Percentiles rank a stretch among this genome's conserved stretches.
phyloP scores from a whole-genome alignment of 352 stramenopile genomes.

The Thalassiosira livingstoniorum region DNA sequence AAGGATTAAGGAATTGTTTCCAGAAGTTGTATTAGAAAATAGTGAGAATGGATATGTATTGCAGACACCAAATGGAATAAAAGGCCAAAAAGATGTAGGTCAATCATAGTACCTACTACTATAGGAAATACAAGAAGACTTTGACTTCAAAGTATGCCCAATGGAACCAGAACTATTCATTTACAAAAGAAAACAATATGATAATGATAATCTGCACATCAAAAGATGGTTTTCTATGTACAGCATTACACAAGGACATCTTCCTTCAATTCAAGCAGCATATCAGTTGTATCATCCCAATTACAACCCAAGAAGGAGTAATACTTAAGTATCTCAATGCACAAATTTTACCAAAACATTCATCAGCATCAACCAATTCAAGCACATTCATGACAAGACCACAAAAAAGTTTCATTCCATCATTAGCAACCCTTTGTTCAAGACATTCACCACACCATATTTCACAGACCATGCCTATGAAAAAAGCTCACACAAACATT shows the following conservation, averaged over 20 bases:
- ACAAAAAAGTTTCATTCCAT: slow-evolving; percentile 17
- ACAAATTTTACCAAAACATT: slow-evolving; percentile 17
- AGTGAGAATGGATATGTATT: slow-evolving; percentile 6
- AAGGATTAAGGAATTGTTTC: slow-evolving; percentile 16
- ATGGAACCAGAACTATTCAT: slow-evolving; percentile 9
- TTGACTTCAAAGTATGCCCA: slow-evolving; percentile 15
- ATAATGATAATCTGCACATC: not conserved
- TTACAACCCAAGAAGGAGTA: not conserved
- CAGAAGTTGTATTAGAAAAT: slow-evolving; percentile 12
- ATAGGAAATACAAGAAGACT: not conserved
- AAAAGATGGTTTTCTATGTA: slow-evolving; percentile 10
- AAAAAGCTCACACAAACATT: not conserved
- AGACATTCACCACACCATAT: slow-evolving; percentile 25
- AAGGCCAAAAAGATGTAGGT: slow-evolving; percentile 10
- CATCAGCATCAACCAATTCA: slow-evolving; percentile 28
- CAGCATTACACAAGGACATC: not conserved
- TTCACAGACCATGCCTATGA: slow-evolving; percentile 22
- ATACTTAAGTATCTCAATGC: slow-evolving; percentile 23
- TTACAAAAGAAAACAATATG: not conserved
- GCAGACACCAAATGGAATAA: slow-evolving; percentile 14
- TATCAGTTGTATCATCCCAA: not conserved
- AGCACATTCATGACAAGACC: slow-evolving; percentile 29
- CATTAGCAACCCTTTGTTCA: slow-evolving; percentile 10
- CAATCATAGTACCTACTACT: slow-evolving; percentile 19
- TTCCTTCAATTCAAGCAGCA: not conserved